These are phyloP conservation scores for Oxytropis ochrocephala DNA, from an alignment of 306 rosid genomes.

Conservation along the genomic window DNA sequence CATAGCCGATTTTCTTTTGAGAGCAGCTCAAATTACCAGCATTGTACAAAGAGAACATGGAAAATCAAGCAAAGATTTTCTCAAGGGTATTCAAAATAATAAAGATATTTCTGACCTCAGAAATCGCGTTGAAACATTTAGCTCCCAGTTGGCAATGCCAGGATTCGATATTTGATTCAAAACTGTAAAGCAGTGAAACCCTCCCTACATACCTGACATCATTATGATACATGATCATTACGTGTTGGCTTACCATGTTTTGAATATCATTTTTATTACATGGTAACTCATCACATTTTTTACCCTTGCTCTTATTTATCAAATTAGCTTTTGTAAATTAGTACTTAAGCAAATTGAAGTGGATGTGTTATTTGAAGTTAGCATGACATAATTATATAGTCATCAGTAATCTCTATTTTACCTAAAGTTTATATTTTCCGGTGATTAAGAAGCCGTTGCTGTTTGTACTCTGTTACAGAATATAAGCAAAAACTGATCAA, in stretches of 20 bases:
- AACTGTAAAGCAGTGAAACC: background rate
- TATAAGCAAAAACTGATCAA: no score
- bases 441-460: constrained; percentile 19
- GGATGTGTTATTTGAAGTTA: background rate
- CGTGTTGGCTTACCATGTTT: constrained; percentile 20
- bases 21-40: constrained; percentile 66
- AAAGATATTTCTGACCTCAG: constrained; percentile 56
- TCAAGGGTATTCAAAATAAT: constrained; percentile 51
- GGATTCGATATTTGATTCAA: constrained; percentile 55
- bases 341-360: background rate
- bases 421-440: background rate
- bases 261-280: background rate
- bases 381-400: background rate
- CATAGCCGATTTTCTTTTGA: constrained; percentile 63
- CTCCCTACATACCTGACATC: background rate
- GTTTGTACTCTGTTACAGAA: no score
- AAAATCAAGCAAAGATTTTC: constrained; percentile 48
- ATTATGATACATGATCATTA: background rate
- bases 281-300: constrained; percentile 9
- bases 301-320: background rate
- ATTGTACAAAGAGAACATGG: constrained; percentile 55
- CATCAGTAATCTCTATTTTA: background rate
- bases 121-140: constrained; percentile 63
- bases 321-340: constrained; percentile 26
- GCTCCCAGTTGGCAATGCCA: constrained; percentile 75